Evolutionary conservation across 2,329 filamentous ascomycete genomes (phyloP).

Genomic region (Pseudocercospora fijiensis): DNA sequence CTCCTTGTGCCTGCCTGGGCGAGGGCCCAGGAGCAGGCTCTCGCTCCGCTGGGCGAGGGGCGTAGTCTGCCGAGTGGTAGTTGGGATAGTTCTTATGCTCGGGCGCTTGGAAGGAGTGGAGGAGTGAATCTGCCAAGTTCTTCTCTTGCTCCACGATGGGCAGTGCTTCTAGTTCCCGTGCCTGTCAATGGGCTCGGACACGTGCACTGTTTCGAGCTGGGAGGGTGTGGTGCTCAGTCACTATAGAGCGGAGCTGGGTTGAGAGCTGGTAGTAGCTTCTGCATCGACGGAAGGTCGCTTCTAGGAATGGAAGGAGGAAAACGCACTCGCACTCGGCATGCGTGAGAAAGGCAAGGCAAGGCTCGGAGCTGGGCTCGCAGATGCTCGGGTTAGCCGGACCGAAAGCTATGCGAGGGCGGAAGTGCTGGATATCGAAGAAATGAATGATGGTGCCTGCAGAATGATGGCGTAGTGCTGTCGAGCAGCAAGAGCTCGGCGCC

Average conservation of each 20-base stretch:
- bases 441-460: neutral
- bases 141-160: conserved; percentile 26
- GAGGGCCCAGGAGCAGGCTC: conserved; percentile 30
- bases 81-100: conserved; percentile 16
- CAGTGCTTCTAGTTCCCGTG: too few species aligned
- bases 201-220: neutral
- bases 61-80: conserved; percentile 13
- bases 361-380: neutral
- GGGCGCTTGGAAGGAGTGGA: conserved; percentile 20
- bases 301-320: neutral
- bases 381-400: conserved; percentile 1
- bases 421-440: neutral
- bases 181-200: neutral
- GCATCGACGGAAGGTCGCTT: neutral
- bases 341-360: neutral
- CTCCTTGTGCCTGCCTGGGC: conserved; percentile 33
- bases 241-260: neutral
- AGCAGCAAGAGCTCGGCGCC: neutral
- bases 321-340: neutral
- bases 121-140: conserved; percentile 28
- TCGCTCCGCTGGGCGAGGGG: conserved; percentile 17
- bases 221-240: neutral
- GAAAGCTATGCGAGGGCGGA: neutral
- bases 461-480: neutral
- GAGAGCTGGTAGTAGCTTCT: neutral